phyloP scores from a whole-genome alignment of 306 rosid genomes.

The Nissolia schottii region DNA sequence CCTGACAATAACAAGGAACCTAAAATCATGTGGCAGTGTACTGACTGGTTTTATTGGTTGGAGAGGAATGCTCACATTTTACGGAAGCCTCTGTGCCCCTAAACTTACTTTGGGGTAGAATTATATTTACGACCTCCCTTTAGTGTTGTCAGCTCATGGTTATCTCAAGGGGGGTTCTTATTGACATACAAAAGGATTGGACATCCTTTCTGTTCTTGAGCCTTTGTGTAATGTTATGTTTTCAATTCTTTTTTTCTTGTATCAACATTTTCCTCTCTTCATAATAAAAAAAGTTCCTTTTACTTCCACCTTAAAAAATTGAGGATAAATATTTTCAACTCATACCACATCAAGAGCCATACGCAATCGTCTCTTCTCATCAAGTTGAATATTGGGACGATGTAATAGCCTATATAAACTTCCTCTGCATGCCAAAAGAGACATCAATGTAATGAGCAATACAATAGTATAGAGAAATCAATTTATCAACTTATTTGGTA shows the following conservation, averaged over 20 bases:
- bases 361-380: constrained; percentile 85
- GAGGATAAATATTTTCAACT: constrained; percentile 4
- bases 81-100: constrained; percentile 5
- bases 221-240: too few relatives aligned
- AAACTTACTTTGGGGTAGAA: constrained; percentile 1
- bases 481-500: constrained; percentile 9
- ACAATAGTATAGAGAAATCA: constrained; percentile 21
- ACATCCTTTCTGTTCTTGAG: not conserved
- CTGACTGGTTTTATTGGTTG: constrained; percentile 4
- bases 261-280: not conserved
- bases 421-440: constrained; percentile 59
- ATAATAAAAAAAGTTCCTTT: not conserved
- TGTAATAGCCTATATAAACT: constrained; percentile 88
- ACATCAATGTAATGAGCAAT: constrained; percentile 30
- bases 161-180: not conserved
- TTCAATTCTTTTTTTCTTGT: not conserved
- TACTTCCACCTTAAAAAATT: not conserved
- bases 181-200: not conserved
- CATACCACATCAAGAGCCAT: constrained; percentile 99
- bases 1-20: constrained; percentile 14
- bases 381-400: constrained; percentile 86
- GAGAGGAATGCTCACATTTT: constrained; percentile 5
- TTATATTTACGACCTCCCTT: constrained; percentile 15
- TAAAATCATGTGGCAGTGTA: not conserved
- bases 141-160: constrained; percentile 14